These are phyloP conservation scores for Selenicereus undatus DNA, from an alignment of 148 eudicot species.

Conservation along the genomic window DNA sequence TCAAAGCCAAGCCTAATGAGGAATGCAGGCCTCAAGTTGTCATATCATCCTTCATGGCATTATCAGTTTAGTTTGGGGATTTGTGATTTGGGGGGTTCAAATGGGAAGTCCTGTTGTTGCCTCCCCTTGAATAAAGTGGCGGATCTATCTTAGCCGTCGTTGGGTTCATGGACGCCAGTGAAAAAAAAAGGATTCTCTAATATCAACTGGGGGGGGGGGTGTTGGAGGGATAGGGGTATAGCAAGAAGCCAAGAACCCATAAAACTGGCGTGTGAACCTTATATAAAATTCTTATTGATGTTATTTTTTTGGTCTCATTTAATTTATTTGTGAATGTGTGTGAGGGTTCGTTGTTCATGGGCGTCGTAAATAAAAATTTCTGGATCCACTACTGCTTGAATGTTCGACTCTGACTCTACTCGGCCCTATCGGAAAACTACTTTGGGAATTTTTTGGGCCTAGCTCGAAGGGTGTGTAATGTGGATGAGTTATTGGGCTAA, in stretches of 20 bases:
- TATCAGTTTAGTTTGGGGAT: slow-evolving; percentile 60
- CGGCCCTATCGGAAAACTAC: slow-evolving; percentile 45
- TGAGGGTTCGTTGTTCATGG: too few species aligned
- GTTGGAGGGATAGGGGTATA: too few species aligned
- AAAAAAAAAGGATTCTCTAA: too few species aligned
- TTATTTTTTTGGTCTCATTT: too few species aligned
- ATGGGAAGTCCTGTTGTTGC: slow-evolving; percentile 49
- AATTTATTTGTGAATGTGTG: too few species aligned
- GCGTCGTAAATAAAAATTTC: too few species aligned
- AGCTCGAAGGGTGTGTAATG: slow-evolving; percentile 12
- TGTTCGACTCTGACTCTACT: slow-evolving; percentile 51
- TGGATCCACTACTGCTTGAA: slow-evolving; percentile 18
- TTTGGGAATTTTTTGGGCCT: slow-evolving; percentile 56
- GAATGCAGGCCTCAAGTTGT: slow-evolving; percentile 8
- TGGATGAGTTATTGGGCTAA: slow-evolving; percentile 42
- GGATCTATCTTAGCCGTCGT: too few species aligned
- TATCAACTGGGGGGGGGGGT: too few species aligned
- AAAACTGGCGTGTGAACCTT: too few species aligned
- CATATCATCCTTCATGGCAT: slow-evolving; percentile 71
- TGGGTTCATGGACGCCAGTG: too few species aligned
- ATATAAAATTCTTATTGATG: too few species aligned
- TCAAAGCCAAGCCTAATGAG: background rate
- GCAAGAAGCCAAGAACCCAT: too few species aligned
- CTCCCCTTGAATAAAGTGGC: slow-evolving; percentile 30
- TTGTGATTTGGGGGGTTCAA: slow-evolving; percentile 17